Evolutionary conservation across 257 asterid genomes (phyloP), one percentile per base, ranked within the genome.

Genomic region (Cordia subcordata): DNA sequence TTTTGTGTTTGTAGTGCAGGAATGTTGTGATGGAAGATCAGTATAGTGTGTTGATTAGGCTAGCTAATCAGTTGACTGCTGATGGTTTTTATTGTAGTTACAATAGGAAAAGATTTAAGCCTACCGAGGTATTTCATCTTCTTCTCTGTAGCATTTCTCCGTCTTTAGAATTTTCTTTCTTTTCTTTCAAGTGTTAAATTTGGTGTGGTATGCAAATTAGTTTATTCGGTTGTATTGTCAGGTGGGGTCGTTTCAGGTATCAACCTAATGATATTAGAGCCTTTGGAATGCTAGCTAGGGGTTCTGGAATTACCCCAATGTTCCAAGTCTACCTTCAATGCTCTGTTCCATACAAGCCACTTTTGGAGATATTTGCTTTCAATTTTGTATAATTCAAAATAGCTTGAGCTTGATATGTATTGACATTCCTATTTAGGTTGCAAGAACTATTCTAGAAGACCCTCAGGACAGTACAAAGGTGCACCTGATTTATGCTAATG

Each of bases 21-120:
- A 86, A 85, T 72, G 96, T 86, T 50, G 95, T 75, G 56, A 71
- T 83, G 87, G 99, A 93, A 77, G 94, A 93, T 71, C 81, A 97
- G 62, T 93, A 86, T 62, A 89, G 97, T 71, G 94, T 86, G 63
- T 72, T 93, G 77, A 89, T 93, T 73, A 81, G 69, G 78, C 72
- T 89, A 67, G 91, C 69, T 57, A 68, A 73, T 63, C 96, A 80
- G 72, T 57, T 80, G 68, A 78, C 90, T 55, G 90, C 92, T 49
- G 96, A 89, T 72, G 97, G 82, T 35, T 89, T 93, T 72, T 93
- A 93, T 53, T 74, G 82, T 69, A 75, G 72, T 76, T 86, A 71
- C 82, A 85, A 89, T 45, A 92, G 99, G 46, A 89, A 69, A 75
- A 79, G 85, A 75, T 93, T 86, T 69, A 85, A 74, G 70, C 89